phyloP scores from a whole-genome alignment of 805 yeast species.

The Starmera caribaea region DNA sequence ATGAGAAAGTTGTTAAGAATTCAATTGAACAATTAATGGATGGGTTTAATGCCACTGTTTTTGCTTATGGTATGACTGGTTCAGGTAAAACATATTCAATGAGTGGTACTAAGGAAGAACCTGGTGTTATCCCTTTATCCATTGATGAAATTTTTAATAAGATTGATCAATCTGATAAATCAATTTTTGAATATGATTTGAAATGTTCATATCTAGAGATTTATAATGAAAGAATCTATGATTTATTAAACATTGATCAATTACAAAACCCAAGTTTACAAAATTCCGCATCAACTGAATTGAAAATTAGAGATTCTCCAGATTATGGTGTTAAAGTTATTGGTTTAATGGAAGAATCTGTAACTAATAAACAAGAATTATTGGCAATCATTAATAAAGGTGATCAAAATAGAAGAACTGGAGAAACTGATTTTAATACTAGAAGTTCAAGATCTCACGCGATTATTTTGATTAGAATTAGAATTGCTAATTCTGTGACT shows the following conservation, averaged over 20 bases:
- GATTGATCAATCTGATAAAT: constrained; percentile 13
- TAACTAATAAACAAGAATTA: constrained; percentile 49
- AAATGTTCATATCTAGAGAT: constrained; percentile 76
- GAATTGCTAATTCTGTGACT: constrained; percentile 29
- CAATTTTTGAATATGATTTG: constrained; percentile 30
- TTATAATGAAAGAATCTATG: constrained; percentile 86
- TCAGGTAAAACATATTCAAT: constrained; percentile 93
- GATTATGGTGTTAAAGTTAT: constrained; percentile 62
- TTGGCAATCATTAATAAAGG: constrained; percentile 54
- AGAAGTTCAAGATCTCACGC: constrained; percentile 91
- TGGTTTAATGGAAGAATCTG: constrained; percentile 60
- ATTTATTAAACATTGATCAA: constrained; percentile 40
- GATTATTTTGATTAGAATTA: constrained; percentile 60
- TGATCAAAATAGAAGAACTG: constrained; percentile 65
- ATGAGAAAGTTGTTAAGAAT: constrained; percentile 41
- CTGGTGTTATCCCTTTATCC: constrained; percentile 80
- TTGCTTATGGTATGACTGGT: constrained; percentile 96
- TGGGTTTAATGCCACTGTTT: constrained; percentile 82
- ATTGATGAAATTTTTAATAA: constrained; percentile 52
- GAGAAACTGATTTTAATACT: constrained; percentile 83
- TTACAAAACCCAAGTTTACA: constrained; percentile 5
- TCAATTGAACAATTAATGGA: constrained; percentile 47
- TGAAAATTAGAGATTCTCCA: constrained; percentile 72
- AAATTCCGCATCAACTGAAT: constrained; percentile 28
- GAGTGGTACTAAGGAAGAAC: constrained; percentile 47